Evolutionary conservation across 2,329 filamentous ascomycete genomes (phyloP), one percentile per base, ranked within the genome.

Genomic region (Tricladium varicosporioides): DNA sequence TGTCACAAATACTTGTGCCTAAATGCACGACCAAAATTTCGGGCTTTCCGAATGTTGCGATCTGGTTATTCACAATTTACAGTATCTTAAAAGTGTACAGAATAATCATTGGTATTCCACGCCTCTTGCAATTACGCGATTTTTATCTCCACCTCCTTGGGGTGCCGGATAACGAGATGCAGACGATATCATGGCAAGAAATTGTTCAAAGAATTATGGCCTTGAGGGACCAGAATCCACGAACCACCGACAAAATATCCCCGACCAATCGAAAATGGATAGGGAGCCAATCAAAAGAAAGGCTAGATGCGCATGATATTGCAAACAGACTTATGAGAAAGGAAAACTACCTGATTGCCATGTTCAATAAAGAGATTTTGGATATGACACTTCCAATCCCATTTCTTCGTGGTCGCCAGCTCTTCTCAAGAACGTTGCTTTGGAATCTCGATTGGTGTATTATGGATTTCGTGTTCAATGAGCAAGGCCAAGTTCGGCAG

Each of bases 361-460:
- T 99, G 67, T 91, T 97, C 75, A 99, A 99, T 78, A 97, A 99
- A 72, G 94, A 97, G 60, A 84, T 97, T 40, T 74, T 99, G 44
- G 87, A 99, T 69, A 78, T 97, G 47, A 92, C 89, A 0, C 80
- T 97, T 2, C 91, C 91, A 1, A 74, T 99, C 1, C 94, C 94
- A 0, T 92, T 97, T 61, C 68, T 97, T 1, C 83, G 86, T 42
- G 86, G 86, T 45, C 84, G 88, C 18, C 90, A 93, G 62, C 79
- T 96, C 53, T 93, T 97, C 68, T 97, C 94, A 0, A 87, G 88
- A 65, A 95, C 91, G 1, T 80, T 97, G 60, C 88, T 96, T 69
- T 97, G 92, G 92, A 95, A 92, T 63, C 79, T 99, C 56, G 87
- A 94, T 63, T 87, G 93, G 64, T 92, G 91, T 67, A 87, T 99